A percentile compares a stretch with the other conserved stretches of the same genome.
Evolutionary conservation across 257 asterid species (phyloP).

Genomic region (Solanum dulcamara): DNA sequence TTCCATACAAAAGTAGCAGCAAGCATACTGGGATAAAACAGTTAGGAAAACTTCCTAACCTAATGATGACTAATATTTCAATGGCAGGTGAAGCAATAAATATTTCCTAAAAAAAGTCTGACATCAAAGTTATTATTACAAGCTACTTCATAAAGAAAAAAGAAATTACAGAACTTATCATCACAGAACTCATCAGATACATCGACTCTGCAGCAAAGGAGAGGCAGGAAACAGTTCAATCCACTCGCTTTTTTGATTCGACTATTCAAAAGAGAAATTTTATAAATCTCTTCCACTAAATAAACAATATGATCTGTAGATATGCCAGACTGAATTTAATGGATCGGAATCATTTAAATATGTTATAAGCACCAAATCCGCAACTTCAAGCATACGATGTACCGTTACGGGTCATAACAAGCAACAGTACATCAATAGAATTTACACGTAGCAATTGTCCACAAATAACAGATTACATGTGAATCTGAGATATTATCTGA

Average conservation of each 20-base stretch:
- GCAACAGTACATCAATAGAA: background rate
- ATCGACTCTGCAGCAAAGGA: background rate
- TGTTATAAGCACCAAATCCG: background rate
- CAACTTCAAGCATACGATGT: background rate
- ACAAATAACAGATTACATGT: background rate
- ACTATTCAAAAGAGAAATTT: background rate
- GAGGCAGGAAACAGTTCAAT: background rate
- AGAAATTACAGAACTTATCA: background rate
- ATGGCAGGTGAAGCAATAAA: background rate
- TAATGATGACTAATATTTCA: background rate
- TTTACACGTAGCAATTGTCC: background rate
- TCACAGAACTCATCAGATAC: background rate
- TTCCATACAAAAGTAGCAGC: background rate
- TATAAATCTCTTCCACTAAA: background rate
- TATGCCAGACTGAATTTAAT: background rate
- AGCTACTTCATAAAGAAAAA: background rate
- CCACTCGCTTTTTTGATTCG: background rate
- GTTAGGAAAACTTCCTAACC: background rate
- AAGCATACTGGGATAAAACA: background rate
- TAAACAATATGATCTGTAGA: background rate
- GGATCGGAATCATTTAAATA: background rate
- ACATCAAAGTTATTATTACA: background rate
- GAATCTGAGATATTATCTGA: background rate
- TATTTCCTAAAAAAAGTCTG: background rate
- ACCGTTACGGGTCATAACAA: background rate